A percentile compares a stretch with the other conserved stretches of the same genome.
Conservation (phyloP, 495 filamentous ascomycete species). For the Daldinia loculata region DNA sequence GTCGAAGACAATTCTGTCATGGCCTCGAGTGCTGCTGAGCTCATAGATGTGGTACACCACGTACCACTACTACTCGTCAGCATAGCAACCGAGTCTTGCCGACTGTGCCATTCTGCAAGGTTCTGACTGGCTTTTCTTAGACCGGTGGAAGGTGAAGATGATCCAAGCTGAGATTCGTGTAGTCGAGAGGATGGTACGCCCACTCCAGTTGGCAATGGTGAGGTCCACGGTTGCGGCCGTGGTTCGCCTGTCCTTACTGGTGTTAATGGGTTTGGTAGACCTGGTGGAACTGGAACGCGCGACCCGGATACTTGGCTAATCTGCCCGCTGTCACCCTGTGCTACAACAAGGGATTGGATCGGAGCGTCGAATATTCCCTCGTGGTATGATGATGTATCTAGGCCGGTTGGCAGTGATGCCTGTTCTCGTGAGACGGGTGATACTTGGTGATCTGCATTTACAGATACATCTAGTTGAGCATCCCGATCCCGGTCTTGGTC, state of each 20-base stretch:
- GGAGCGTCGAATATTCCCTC: background rate
- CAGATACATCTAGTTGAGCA: background rate
- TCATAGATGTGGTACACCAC: background rate
- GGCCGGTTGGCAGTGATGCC: background rate
- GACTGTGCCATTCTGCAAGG: slow-evolving; percentile 4
- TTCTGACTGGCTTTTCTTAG: background rate
- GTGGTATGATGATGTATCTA: background rate
- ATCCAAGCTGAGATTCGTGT: background rate
- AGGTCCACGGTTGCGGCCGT: background rate
- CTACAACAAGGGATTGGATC: background rate
- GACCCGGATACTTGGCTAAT: background rate
- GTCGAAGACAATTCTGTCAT: background rate
- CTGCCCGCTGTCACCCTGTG: background rate
- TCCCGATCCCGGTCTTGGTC: background rate
- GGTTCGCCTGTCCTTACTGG: background rate
- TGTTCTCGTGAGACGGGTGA: slow-evolving; percentile 5
- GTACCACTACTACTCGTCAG: background rate
- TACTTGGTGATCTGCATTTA: background rate
- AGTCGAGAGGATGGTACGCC: background rate
- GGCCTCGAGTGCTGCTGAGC: background rate
- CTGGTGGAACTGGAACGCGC: slow-evolving; percentile 10
- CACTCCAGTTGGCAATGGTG: background rate
- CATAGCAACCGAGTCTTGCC: background rate
- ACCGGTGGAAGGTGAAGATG: background rate
- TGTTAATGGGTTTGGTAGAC: background rate